phyloP scores from a whole-genome alignment of 352 stramenopile species.

The Discostella stelligera region DNA sequence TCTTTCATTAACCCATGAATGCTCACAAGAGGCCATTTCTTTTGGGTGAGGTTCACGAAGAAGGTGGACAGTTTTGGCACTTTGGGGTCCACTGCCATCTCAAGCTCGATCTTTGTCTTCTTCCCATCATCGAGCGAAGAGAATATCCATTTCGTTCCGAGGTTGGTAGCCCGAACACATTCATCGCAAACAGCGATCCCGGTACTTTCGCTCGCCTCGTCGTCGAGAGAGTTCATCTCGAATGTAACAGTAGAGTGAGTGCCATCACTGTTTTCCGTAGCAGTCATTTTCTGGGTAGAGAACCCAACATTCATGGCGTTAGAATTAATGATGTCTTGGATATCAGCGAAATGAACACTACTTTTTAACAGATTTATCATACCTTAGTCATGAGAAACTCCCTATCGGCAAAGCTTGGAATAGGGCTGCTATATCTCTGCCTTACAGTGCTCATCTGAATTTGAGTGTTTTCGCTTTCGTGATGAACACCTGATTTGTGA shows the following conservation, averaged over 20 bases:
- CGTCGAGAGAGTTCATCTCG: conserved; percentile 18
- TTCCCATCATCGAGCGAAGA: conserved; percentile 23
- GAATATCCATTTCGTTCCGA: conserved; percentile 41
- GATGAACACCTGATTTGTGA: conserved; percentile 42
- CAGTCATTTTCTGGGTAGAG: conserved; percentile 37
- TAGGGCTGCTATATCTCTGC: conserved; percentile 25
- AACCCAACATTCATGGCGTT: neutral
- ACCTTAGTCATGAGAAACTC: conserved; percentile 34
- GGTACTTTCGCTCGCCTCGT: neutral
- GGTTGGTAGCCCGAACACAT: conserved; percentile 27
- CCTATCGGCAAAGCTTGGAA: conserved; percentile 30
- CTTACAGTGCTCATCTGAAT: conserved; percentile 23
- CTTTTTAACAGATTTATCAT: conserved; percentile 2
- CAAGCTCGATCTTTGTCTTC: conserved; percentile 30
- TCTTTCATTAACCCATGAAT: conserved; percentile 34
- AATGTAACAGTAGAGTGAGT: conserved; percentile 32
- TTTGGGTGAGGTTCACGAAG: conserved; percentile 32
- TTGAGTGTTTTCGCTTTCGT: conserved; percentile 16
- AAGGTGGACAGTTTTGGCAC: conserved; percentile 18
- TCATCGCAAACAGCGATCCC: conserved; percentile 8
- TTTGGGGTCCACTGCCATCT: conserved; percentile 32
- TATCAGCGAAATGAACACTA: no score
- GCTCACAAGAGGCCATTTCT: conserved; percentile 33
- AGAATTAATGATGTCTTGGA: neutral
- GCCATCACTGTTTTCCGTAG: conserved; percentile 25